Evolutionary conservation across 208 protist genomes (phyloP), one percentile per base, ranked within the genome.

Genomic region (Acanthamoeba culbertsoni): DNA sequence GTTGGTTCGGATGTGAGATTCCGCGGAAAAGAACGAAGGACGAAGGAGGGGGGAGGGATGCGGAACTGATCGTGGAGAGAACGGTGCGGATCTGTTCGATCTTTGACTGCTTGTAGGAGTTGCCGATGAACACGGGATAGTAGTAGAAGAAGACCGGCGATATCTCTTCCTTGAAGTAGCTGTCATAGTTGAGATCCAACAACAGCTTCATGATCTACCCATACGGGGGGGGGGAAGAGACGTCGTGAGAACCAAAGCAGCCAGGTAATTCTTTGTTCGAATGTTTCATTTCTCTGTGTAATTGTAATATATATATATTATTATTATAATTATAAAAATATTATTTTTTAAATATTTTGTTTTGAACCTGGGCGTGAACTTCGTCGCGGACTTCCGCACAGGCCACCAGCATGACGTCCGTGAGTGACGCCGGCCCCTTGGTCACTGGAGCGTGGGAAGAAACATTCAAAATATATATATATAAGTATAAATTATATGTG

Each of bases 181-280:
- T 55, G 42, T 84, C 73, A 43, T 84, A 84, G 73, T 84, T 84
- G 73, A 84, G 73, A 33, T 84, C 73, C 73, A 84, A 55, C 43
- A 84, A 84, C 6, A 55, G 43, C 28, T 84, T 84, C 18, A 28
- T 84, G 40, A 84, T 84, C 73, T 84, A 23, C 59, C 48, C 8
- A 8, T 8, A 55, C 8, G 48, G 48, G 48, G 18, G 48, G 18
- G 48, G 48, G 48, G 18, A 18, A 18, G 48, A 55, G 12, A 55
- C 18, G 48, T 55, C 48, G 18, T 8, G 12, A 55, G 48, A 23
- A 18, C 8, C 48, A 20, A n/a, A 20, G 5, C 0, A 28, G 57
- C 57, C 7, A 28, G 33, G n/a, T n/a, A 63, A 18, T 23, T 33
- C 2, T 59, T 26, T 28, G 51, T 23, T 59, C n/a, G n/a, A n/a